Percentiles rank a stretch among this genome's conserved stretches.
These are phyloP conservation scores for Eucalyptus brandiana DNA, from an alignment of 345 rosid species.

Conservation along the genomic window DNA sequence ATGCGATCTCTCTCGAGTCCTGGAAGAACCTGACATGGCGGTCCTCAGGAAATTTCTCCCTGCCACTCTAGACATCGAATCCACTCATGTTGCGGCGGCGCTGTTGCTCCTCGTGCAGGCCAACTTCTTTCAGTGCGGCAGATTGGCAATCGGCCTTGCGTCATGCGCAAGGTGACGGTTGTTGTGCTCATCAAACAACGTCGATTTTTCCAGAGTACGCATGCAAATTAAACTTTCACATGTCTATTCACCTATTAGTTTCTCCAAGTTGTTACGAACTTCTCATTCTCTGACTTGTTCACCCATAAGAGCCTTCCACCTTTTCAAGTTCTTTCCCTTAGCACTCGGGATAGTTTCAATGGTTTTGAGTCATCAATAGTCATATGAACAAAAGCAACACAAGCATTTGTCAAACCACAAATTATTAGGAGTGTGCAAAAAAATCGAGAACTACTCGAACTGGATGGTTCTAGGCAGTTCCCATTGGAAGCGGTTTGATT, in stretches of 20 bases:
- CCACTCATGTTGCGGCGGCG: neutral
- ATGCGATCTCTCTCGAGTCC: neutral
- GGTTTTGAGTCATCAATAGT: neutral
- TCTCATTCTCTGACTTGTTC: neutral
- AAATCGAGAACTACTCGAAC: rapidly evolving
- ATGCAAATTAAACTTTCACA: no score
- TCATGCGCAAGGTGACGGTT: neutral
- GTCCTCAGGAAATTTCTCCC: neutral
- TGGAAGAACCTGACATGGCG: neutral
- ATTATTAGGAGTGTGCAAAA: no score
- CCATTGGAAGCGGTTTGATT: rapidly evolving
- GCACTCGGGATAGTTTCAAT: neutral
- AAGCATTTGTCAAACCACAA: neutral
- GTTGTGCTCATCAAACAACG: neutral
- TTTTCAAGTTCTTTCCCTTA: neutral
- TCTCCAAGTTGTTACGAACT: neutral
- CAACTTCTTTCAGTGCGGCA: neutral
- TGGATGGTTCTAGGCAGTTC: rapidly evolving
- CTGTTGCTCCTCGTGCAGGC: neutral
- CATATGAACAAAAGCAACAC: neutral
- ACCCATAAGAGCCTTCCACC: no score
- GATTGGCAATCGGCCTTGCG: neutral
- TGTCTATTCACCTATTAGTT: neutral
- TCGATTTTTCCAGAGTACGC: neutral
- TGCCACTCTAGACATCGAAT: neutral